Evolutionary conservation across 1,284 basidiomycete species (phyloP), one percentile per base, ranked within the genome.

Genomic region (Schizopora paradoxa): DNA sequence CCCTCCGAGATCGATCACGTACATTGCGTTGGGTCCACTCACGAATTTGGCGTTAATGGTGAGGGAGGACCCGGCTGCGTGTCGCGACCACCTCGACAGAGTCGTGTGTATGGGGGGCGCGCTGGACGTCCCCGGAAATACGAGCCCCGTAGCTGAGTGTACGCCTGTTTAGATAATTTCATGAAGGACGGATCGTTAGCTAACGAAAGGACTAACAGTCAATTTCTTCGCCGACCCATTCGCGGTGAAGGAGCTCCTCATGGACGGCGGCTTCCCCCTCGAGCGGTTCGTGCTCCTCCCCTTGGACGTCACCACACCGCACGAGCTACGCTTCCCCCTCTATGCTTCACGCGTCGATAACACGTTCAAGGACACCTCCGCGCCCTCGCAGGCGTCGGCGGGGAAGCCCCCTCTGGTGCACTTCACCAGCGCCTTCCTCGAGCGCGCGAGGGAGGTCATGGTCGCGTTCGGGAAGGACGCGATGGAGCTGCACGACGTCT

Each of bases 91-190:
- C 26, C 73, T 88, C 29, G 86, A 84, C 13, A 74, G 81, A 10
- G 72, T 98, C 21, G 69, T 94, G 14, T 84, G 83, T 61, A 98
- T 98, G 93, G 95, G 94, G n/a, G 94, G 93, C n/a, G 84, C 90
- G 1, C 66, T 98, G 23, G 92, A 97, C 54, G 88, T 90, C 14
- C 91, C 93, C 0, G 94, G 94, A 2, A 98, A 98, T 60, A 90
- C 86, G 0, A 82, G 74, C 11, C 79, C 91, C 3, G 73, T 79
- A 0, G 85, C 91, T 47, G 92, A 95, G 63, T 90, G 86, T 85
- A 58, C 53, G 69, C 3, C 33, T 21, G 22, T 33, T 6, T 25
- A 25, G 13, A 7, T 4, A 13, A 40, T 33, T 26, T 39, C 25
- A 38, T 41, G 6, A 46, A 5, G 39, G n/a, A 27, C 23, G 48